Percentiles rank a stretch among this genome's conserved stretches.
Evolutionary conservation across 257 asterid genomes (phyloP).

Genomic region (Misopates orontium): DNA sequence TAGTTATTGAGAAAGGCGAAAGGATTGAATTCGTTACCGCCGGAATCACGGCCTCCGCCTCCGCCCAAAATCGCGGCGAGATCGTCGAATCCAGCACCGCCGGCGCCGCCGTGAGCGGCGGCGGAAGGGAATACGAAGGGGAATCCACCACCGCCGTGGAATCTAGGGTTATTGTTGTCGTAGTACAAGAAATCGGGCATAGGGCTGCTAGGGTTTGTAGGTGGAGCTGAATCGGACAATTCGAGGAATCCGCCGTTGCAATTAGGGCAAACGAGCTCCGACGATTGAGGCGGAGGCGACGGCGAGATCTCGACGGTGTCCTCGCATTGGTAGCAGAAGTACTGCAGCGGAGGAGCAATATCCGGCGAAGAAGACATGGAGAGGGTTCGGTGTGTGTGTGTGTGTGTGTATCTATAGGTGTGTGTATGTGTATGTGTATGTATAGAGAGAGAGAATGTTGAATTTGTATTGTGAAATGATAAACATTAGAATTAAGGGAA

Average conservation of each 20-base stretch:
- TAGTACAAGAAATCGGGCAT: slow-evolving; percentile 28
- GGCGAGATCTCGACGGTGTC: slow-evolving; percentile 45
- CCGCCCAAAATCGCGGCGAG: slow-evolving; percentile 19
- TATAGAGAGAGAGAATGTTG: too few species aligned
- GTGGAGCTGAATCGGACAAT: slow-evolving; percentile 47
- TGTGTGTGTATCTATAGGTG: too few species aligned
- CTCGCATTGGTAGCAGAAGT: slow-evolving; percentile 68
- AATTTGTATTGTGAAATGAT: too few species aligned
- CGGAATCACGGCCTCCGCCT: slow-evolving; percentile 35
- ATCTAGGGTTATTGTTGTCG: slow-evolving; percentile 21
- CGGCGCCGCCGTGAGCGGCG: slow-evolving; percentile 22
- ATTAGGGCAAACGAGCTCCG: slow-evolving; percentile 60
- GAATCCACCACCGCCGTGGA: slow-evolving; percentile 19
- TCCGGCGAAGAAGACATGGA: slow-evolving; percentile 39
- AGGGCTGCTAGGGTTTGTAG: slow-evolving; percentile 27
- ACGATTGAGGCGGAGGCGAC: slow-evolving; percentile 20
- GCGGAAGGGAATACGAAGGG: slow-evolving; percentile 40
- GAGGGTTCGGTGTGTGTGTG: neutral
- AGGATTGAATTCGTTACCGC: slow-evolving; percentile 48
- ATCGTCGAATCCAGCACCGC: slow-evolving; percentile 27
- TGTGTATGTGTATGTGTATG: too few species aligned
- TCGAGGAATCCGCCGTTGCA: slow-evolving; percentile 60
- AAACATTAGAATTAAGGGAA: too few species aligned
- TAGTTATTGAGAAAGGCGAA: slow-evolving; percentile 52
- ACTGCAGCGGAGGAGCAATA: slow-evolving; percentile 27